Percentiles rank a stretch among this genome's conserved stretches.
These are phyloP conservation scores for Xerocomellus intermedius DNA, from an alignment of 768 basidiomycete genomes.

Conservation along the genomic window DNA sequence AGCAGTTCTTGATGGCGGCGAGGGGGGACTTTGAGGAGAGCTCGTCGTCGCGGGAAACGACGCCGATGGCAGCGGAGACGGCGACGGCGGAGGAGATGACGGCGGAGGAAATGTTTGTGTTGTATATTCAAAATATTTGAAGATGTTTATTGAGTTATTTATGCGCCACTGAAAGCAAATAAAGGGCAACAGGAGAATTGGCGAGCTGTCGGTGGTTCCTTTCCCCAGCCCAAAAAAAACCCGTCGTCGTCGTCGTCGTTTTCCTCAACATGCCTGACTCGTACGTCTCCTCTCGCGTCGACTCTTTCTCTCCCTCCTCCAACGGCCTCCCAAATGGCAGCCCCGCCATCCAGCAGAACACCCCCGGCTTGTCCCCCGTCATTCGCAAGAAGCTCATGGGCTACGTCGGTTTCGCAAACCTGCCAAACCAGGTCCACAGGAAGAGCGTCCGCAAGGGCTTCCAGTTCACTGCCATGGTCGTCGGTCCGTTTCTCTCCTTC, in stretches of 20 bases:
- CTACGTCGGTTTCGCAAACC: conserved; percentile 95
- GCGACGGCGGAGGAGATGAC: not conserved
- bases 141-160: conserved; percentile 1
- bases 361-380: conserved; percentile 35
- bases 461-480: conserved; percentile 99
- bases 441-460: conserved; percentile 98
- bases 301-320: conserved; percentile 51
- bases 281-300: conserved; percentile 62
- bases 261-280: conserved; percentile 62
- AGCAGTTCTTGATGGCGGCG: conserved; percentile 8
- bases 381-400: conserved; percentile 92
- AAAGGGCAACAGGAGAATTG: conserved; percentile 24
- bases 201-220: conserved; percentile 21
- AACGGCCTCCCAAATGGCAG: conserved; percentile 63
- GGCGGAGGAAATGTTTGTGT: conserved; percentile 38
- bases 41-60: not conserved
- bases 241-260: conserved; percentile 29
- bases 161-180: conserved; percentile 36
- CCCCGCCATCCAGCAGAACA: conserved; percentile 50
- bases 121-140: conserved; percentile 36
- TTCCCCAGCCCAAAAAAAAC: conserved; percentile 50
- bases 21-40: not conserved
- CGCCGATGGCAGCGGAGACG: not conserved
- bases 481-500: conserved; percentile 63
- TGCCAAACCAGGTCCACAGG: conserved; percentile 99